A percentile compares a stretch with the other conserved stretches of the same genome.
phyloP scores from a whole-genome alignment of 1,139 yeast genomes.

The Pichia sp. region DNA sequence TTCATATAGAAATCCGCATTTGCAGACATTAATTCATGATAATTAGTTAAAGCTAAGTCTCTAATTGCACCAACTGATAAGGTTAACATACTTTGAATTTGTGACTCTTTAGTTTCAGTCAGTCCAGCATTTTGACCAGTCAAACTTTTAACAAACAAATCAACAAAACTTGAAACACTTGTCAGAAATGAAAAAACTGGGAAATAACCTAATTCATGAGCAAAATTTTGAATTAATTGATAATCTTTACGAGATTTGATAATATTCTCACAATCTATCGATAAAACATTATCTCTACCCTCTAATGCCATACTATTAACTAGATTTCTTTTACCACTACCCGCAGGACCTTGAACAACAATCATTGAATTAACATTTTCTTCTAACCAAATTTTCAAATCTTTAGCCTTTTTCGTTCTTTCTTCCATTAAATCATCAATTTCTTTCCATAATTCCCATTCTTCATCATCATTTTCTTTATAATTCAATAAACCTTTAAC shows the following conservation, averaged over 20 bases:
- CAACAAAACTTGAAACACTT: slow-evolving; percentile 69
- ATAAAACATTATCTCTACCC: slow-evolving; percentile 52
- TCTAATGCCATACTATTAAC: slow-evolving; percentile 64
- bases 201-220: slow-evolving; percentile 78
- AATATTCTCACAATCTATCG: slow-evolving; percentile 72
- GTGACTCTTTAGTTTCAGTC: slow-evolving; percentile 78
- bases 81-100: slow-evolving; percentile 72
- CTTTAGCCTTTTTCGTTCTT: slow-evolving; percentile 59
- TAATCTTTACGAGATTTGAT: slow-evolving; percentile 70
- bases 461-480: slow-evolving; percentile 29
- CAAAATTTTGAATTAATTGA: slow-evolving; percentile 58
- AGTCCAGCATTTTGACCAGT: slow-evolving; percentile 94
- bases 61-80: slow-evolving; percentile 70
- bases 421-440: slow-evolving; percentile 60
- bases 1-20: slow-evolving; percentile 35
- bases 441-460: slow-evolving; percentile 23
- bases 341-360: slow-evolving; percentile 86
- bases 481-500: slow-evolving; percentile 35
- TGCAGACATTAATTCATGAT: slow-evolving; percentile 28
- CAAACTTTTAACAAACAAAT: slow-evolving; percentile 79
- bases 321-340: slow-evolving; percentile 83
- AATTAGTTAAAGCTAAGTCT: slow-evolving; percentile 51
- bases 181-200: slow-evolving; percentile 94
- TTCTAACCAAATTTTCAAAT: slow-evolving; percentile 69
- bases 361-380: slow-evolving; percentile 83